phyloP scores from a whole-genome alignment of 306 rosid species.

The Biancaea sappan region DNA sequence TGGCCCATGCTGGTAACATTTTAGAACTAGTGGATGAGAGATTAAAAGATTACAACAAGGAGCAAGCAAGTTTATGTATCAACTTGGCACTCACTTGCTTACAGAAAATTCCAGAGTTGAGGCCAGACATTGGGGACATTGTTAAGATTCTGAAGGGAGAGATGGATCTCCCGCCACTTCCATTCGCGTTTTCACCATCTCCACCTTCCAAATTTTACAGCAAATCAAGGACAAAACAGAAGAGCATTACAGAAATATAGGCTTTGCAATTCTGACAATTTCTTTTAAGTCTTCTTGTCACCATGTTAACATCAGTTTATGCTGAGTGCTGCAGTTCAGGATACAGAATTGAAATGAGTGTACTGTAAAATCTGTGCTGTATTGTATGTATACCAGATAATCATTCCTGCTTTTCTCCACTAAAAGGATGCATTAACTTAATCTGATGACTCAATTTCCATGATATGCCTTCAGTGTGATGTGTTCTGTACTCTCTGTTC shows the following conservation, averaged over 20 bases:
- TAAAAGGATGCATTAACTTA: constrained; percentile 35
- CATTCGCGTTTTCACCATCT: constrained; percentile 91
- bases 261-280: constrained; percentile 29
- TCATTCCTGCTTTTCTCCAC: constrained; percentile 28
- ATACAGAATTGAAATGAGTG: constrained; percentile 17
- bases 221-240: constrained; percentile 76
- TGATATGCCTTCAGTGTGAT: constrained; percentile 3
- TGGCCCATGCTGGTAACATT: constrained; percentile 81
- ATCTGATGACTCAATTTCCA: constrained; percentile 30
- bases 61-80: constrained; percentile 82
- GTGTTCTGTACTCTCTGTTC: not conserved
- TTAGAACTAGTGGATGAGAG: constrained; percentile 88
- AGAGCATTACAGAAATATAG: constrained; percentile 57
- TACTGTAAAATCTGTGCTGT: constrained; percentile 36
- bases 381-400: constrained; percentile 43
- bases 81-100: constrained; percentile 84
- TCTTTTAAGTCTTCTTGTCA: constrained; percentile 23
- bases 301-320: constrained; percentile 32
- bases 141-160: constrained; percentile 87
- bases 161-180: constrained; percentile 80
- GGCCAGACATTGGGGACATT: constrained; percentile 87
- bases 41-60: constrained; percentile 75
- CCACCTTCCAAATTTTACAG: constrained; percentile 82
- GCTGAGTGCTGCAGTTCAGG: constrained; percentile 36
- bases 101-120: constrained; percentile 84